Percentiles rank a stretch among this genome's conserved stretches.
Evolutionary conservation across 768 basidiomycete genomes (phyloP).

Genomic region (Coprinopsis sp.): DNA sequence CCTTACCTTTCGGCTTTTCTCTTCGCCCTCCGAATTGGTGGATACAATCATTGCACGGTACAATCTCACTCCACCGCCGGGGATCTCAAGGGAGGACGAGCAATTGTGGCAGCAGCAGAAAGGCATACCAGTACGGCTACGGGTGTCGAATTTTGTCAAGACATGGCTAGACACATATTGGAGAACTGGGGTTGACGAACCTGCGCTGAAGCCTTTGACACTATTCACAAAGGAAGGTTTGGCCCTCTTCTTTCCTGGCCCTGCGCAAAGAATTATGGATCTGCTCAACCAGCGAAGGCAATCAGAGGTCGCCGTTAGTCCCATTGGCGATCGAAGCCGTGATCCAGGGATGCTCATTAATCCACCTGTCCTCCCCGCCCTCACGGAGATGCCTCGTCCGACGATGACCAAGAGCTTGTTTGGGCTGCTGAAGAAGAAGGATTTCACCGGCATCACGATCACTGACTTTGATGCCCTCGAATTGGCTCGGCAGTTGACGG

Average conservation of each 20-base stretch:
- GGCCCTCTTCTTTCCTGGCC: constrained; percentile 56
- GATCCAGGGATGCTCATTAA: constrained; percentile 75
- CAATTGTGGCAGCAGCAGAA: constrained; percentile 83
- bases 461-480: constrained; percentile 95
- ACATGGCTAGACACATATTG: constrained; percentile 91
- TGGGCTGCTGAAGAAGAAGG: constrained; percentile 58
- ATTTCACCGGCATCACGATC: constrained; percentile 57
- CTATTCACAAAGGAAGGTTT: constrained; percentile 62
- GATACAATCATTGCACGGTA: constrained; percentile 78
- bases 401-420: constrained; percentile 79
- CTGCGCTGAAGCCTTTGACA: constrained; percentile 51
- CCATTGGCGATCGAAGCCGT: constrained; percentile 59
- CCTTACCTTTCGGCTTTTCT: constrained; percentile 91
- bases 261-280: constrained; percentile 71
- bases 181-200: constrained; percentile 70
- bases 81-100: constrained; percentile 53
- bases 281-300: constrained; percentile 54
- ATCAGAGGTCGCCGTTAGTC: constrained; percentile 45
- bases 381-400: constrained; percentile 74
- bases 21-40: constrained; percentile 71
- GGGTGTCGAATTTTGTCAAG: constrained; percentile 92
- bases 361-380: constrained; percentile 38
- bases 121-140: constrained; percentile 83
- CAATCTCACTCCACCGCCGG: constrained; percentile 64
- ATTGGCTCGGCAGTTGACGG: constrained; percentile 87